phyloP scores from a whole-genome alignment of 169 alveolate genomes.

The Cryptosporidium andersoni region DNA sequence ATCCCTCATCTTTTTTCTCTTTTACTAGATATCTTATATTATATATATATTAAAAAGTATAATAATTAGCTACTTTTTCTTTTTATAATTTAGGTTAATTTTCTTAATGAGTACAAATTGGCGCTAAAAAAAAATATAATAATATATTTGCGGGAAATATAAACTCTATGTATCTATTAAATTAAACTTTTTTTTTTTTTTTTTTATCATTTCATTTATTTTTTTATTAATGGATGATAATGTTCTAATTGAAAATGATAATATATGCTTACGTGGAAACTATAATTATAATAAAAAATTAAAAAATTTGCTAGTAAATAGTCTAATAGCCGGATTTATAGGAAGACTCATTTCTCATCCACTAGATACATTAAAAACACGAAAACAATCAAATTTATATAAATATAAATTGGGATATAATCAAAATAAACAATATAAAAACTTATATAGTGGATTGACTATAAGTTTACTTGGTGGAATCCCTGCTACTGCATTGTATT shows the following conservation, averaged over 20 bases:
- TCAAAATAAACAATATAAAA: background rate
- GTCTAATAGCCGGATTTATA: conserved; percentile 1
- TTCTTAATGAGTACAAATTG: too few relatives aligned
- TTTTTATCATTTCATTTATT: background rate
- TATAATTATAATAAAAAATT: too few relatives aligned
- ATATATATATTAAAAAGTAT: too few relatives aligned
- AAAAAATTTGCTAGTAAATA: background rate
- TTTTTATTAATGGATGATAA: too few relatives aligned
- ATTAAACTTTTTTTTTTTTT: background rate
- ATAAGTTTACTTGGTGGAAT: conserved; percentile 1
- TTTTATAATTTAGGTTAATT: too few relatives aligned
- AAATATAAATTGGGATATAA: background rate
- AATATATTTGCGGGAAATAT: too few relatives aligned
- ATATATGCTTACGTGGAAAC: too few relatives aligned
- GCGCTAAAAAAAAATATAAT: too few relatives aligned
- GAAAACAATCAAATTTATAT: background rate
- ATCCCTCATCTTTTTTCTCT: too few relatives aligned
- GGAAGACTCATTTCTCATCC: conserved; percentile 1
- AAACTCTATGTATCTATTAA: background rate
- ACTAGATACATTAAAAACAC: background rate
- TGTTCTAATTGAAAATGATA: too few relatives aligned
- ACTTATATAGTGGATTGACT: background rate
- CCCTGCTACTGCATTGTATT: background rate
- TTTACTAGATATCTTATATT: too few relatives aligned
- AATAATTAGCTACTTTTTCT: too few relatives aligned